A percentile compares a stretch with the other conserved stretches of the same genome.
Evolutionary conservation across 305 asterid genomes (phyloP).

Genomic region (Solanum hybrid): DNA sequence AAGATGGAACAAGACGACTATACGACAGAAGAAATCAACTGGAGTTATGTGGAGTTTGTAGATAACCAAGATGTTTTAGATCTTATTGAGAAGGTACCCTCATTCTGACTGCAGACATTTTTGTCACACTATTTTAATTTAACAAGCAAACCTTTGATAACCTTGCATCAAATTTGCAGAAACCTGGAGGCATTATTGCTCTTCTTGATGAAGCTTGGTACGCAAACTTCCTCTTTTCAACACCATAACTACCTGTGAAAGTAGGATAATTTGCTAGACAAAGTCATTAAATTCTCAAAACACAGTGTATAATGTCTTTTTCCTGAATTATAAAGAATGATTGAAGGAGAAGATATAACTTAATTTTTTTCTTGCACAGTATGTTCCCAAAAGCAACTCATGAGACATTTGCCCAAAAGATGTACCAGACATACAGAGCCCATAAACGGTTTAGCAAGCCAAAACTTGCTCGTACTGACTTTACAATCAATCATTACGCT

Average conservation of each 20-base stretch:
- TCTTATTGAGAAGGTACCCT: slow-evolving; percentile 76
- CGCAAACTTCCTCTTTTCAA: slow-evolving; percentile 17
- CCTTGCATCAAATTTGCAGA: slow-evolving; percentile 42
- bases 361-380: slow-evolving; percentile 43
- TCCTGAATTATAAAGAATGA: neutral
- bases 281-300: slow-evolving; percentile 7
- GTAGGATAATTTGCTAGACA: neutral
- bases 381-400: slow-evolving; percentile 99
- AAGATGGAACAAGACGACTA: slow-evolving; percentile 98
- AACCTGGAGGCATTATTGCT: slow-evolving; percentile 97
- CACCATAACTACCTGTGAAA: neutral
- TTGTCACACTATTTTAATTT: neutral
- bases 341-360: slow-evolving; percentile 10
- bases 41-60: slow-evolving; percentile 93
- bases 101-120: neutral
- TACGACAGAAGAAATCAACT: slow-evolving; percentile 81
- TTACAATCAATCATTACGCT: slow-evolving; percentile 90
- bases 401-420: slow-evolving; percentile 92
- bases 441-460: slow-evolving; percentile 97
- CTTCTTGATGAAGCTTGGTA: slow-evolving; percentile 99
- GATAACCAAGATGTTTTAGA: slow-evolving; percentile 94
- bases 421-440: slow-evolving; percentile 86
- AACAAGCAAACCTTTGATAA: neutral
- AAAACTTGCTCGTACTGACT: slow-evolving; percentile 81
- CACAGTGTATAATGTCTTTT: neutral